phyloP scores from a whole-genome alignment of 805 yeast species.

The Saccharomycodes ludwigii region DNA sequence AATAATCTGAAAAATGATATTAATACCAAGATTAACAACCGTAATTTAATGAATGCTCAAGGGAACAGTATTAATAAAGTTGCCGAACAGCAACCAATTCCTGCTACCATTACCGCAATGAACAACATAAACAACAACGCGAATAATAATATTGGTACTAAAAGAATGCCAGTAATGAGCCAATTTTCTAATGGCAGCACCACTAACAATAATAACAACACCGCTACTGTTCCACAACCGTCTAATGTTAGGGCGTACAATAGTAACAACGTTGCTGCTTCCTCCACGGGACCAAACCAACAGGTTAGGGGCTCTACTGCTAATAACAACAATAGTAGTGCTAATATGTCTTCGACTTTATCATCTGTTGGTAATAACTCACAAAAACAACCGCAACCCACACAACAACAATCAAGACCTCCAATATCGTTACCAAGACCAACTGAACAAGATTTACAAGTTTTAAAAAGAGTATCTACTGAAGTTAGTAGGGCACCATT shows the following conservation, averaged over 20 bases:
- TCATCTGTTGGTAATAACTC: neutral
- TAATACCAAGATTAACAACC: neutral
- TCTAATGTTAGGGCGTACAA: constrained; percentile 2
- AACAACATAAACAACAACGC: neutral
- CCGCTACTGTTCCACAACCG: constrained; percentile 4
- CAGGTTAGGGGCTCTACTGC: neutral
- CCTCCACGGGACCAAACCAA: no score
- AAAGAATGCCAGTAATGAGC: constrained; percentile 4
- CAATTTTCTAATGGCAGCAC: constrained; percentile 3
- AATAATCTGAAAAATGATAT: constrained; percentile 1
- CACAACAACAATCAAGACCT: constrained; percentile 9
- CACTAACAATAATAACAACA: neutral
- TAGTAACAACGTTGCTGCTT: no score
- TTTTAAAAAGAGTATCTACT: constrained; percentile 48
- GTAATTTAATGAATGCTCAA: no score
- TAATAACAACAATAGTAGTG: constrained; percentile 1
- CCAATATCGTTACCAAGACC: constrained; percentile 21
- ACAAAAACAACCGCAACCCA: constrained; percentile 16
- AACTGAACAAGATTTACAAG: constrained; percentile 51
- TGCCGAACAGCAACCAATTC: no score
- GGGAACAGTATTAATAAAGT: no score
- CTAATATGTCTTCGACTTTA: neutral
- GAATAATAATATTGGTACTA: neutral
- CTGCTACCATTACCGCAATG: no score
- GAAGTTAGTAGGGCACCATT: constrained; percentile 61